A percentile compares a stretch with the other conserved stretches of the same genome.
Conservation (phyloP, 352 stramenopile species). For the Pythium myriotylum region DNA sequence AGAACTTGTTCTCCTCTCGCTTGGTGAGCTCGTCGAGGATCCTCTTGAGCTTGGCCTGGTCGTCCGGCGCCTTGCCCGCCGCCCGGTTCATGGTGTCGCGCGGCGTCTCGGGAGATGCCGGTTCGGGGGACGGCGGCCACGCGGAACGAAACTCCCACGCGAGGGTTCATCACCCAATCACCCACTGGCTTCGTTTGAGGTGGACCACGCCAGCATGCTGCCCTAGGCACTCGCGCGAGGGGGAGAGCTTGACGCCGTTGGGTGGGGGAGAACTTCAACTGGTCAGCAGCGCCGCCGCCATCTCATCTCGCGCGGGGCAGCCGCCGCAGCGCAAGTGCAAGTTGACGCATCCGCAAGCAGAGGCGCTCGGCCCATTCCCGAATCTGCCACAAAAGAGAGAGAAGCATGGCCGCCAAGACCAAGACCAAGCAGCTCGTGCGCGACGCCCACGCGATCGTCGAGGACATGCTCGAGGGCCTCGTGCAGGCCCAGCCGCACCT, state of each 20-base stretch:
- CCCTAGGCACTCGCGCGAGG: slow-evolving; percentile 4
- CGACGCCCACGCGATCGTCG: slow-evolving; percentile 54
- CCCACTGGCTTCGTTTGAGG: slow-evolving; percentile 16
- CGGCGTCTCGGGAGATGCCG: slow-evolving; percentile 1
- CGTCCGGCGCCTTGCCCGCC: slow-evolving; percentile 49
- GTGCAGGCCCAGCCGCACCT: slow-evolving; percentile 68
- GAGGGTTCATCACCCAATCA: slow-evolving; percentile 21
- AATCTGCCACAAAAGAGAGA: not conserved
- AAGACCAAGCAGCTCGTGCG: slow-evolving; percentile 55
- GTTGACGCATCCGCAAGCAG: slow-evolving; percentile 16
- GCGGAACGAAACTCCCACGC: slow-evolving; percentile 30
- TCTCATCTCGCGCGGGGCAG: not conserved
- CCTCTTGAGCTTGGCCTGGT: slow-evolving; percentile 90
- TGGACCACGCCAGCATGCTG: slow-evolving; percentile 16
- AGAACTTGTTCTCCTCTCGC: slow-evolving; percentile 92
- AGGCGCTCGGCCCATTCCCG: too few species aligned
- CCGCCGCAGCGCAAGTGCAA: slow-evolving; percentile 10
- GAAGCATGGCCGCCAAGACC: slow-evolving; percentile 7
- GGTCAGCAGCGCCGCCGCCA: not conserved
- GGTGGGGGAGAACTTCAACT: slow-evolving; percentile 35
- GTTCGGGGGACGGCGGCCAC: slow-evolving; percentile 24
- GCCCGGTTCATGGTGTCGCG: slow-evolving; percentile 57
- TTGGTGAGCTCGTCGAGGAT: slow-evolving; percentile 88
- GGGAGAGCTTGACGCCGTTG: not conserved
- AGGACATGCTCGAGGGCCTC: slow-evolving; percentile 80